A percentile compares a stretch with the other conserved stretches of the same genome.
phyloP scores from a whole-genome alignment of 257 asterid species.

The Gentiana straminea region DNA sequence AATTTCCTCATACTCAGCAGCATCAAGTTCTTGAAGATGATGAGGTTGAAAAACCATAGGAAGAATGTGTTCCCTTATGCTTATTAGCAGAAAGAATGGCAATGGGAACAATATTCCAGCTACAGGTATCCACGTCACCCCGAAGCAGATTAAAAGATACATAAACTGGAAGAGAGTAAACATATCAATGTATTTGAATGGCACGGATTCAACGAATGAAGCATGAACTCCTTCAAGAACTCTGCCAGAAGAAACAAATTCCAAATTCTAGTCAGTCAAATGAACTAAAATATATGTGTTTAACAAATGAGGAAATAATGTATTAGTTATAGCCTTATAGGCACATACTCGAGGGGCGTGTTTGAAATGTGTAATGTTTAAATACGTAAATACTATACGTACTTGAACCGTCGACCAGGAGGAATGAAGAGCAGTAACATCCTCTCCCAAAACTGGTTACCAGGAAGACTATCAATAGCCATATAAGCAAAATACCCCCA shows the following conservation, averaged over 20 bases:
- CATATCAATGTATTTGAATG: slow-evolving; percentile 31
- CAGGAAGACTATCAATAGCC: slow-evolving; percentile 64
- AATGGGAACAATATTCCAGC: slow-evolving; percentile 56
- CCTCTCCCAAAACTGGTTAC: slow-evolving; percentile 59
- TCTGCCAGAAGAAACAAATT: slow-evolving; percentile 18
- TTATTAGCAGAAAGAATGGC: slow-evolving; percentile 46
- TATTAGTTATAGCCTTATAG: too few relatives aligned
- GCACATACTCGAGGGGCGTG: too few relatives aligned
- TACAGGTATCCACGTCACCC: slow-evolving; percentile 57
- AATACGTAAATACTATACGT: slow-evolving; percentile 1
- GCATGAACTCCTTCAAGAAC: slow-evolving; percentile 38
- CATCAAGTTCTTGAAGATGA: slow-evolving; percentile 45
- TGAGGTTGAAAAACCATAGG: slow-evolving; percentile 32
- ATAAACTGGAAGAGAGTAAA: slow-evolving; percentile 43
- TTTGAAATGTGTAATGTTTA: too few relatives aligned
- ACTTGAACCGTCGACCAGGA: slow-evolving; percentile 46
- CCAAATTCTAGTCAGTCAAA: background rate
- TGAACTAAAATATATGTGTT: too few relatives aligned
- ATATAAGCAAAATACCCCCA: slow-evolving; percentile 64
- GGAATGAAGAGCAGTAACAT: slow-evolving; percentile 34
- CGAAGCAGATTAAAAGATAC: slow-evolving; percentile 35
- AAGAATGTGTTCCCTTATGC: slow-evolving; percentile 40
- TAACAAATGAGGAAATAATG: too few relatives aligned
- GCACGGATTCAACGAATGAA: slow-evolving; percentile 49
- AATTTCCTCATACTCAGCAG: slow-evolving; percentile 50